Base-by-base conservation (phyloP, 2,329 filamentous ascomycete species). In the Chalaropsis thielavioides region DNA sequence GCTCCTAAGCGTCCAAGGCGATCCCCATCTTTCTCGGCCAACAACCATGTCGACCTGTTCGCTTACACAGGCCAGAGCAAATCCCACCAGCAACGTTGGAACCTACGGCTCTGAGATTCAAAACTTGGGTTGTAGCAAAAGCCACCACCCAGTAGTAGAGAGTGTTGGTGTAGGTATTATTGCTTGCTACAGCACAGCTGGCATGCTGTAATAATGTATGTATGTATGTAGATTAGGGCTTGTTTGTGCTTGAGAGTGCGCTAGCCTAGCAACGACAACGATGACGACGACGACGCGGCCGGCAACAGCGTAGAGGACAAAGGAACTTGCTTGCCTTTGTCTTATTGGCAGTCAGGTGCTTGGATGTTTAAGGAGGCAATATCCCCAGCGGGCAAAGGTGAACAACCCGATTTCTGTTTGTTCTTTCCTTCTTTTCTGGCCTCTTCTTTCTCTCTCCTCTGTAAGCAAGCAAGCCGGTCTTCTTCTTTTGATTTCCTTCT, bases 281-380 rank as follows among this genome's bases (percentile, higher is more conserved):
- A 38, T 38, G 27, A 58, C 27, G 54, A 58, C 51, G 24, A 56
- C 51, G 17, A 19, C 6, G n/a, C 17, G 51, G 17, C 51, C 10
- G 31, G 31, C 24, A 56, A 17, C 46, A 27, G 11, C 24, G n/a
- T 6, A n/a, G 15, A 35, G 54, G 7, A 58, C 54, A 58, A 58
- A 58, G 54, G 54, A 31, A 58, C 13, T 11, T 58, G 8, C 54
- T 27, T 54, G 15, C 49, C n/a, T n/a, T n/a, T n/a, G n/a, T n/a
- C 31, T n/a, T 58, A 43, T 61, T 44, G 19, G 17, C 19, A 43
- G 10, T 24, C 10, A 43, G 22, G 11, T 58, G 51, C 51, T 35
- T 58, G 51, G 27, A 17, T 58, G 54, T 58, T 58, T 58, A 58
- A 58, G 61, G 44, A 62, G 44, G 61, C 27, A 62, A 61, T 40